Base-by-base conservation (phyloP, 306 rosid genomes). In the Cucumis melo region DNA sequence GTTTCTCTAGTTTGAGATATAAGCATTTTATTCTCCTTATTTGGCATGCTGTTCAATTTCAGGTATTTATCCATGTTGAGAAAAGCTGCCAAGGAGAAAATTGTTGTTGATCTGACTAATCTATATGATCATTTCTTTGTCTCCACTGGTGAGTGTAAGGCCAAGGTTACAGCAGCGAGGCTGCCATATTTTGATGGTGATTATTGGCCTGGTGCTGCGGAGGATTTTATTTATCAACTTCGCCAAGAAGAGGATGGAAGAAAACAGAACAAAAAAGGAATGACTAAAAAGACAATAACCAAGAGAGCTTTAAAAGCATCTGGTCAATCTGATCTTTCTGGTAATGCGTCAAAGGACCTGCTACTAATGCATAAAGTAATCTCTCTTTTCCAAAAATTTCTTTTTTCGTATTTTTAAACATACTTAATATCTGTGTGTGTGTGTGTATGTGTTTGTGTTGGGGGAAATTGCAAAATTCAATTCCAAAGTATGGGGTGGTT, bases 171-270 rank as follows among this genome's bases (percentile, higher is more conserved):
- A 19, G 99, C 98, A 20, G 88, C 99, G 58, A 90, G 99, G 80
- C 87, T 95, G 68, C 99, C 99, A 57, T 95, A 95, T 84, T 95
- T 95, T 85, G 99, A 95, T 79, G 99, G 99, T 74, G 99, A 95
- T 73, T 95, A 95, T 81, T 95, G 98, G 99, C 98, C 99, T 32
- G 98, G 99, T 78, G 98, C 99, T 77, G 99, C 99, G 0, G 98
- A 95, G 89, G 98, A 95, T 87, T 83, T 95, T 78, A 95, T 95
- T 86, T 87, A 90, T 88, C 98, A 90, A 83, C 88, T 95, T 79
- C 89, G 90, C 34, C 99, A 94, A 86, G 99, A 95, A 79, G 99
- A 95, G 83, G 98, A 95, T 78, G 98, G 98, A 32, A 90, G 91
- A 81, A 95, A 89, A 84, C 96, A 85, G 82, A 95, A 92, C 81